Evolutionary conservation across 2,329 filamentous ascomycete genomes (phyloP).

Genomic region (Colletotrichum camelliae): DNA sequence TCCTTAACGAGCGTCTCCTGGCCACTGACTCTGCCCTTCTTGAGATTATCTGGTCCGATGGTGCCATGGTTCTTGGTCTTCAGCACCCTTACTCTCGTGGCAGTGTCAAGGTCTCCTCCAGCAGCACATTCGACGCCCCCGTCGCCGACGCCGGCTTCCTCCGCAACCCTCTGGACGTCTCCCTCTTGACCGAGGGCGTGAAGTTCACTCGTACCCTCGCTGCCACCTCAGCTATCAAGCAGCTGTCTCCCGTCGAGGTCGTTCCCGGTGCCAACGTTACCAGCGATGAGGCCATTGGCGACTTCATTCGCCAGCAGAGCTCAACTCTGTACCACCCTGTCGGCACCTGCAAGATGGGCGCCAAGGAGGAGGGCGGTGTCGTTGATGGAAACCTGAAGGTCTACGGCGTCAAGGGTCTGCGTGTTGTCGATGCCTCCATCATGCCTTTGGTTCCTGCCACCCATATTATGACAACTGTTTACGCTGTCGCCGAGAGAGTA

Average conservation of each 20-base stretch:
- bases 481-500: slow-evolving; percentile 39
- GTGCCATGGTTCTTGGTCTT: slow-evolving; percentile 33
- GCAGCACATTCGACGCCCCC: slow-evolving; percentile 37
- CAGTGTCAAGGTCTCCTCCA: slow-evolving; percentile 40
- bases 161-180: slow-evolving; percentile 42
- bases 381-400: slow-evolving; percentile 34
- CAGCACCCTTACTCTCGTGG: slow-evolving; percentile 45
- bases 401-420: slow-evolving; percentile 31
- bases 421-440: slow-evolving; percentile 34
- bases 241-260: slow-evolving; percentile 8
- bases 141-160: slow-evolving; percentile 43
- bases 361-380: slow-evolving; percentile 33
- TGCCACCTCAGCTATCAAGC: not conserved
- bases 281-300: slow-evolving; percentile 3
- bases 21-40: slow-evolving; percentile 29
- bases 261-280: slow-evolving; percentile 16
- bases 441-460: slow-evolving; percentile 33
- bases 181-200: slow-evolving; percentile 32
- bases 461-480: slow-evolving; percentile 38
- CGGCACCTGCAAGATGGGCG: slow-evolving; percentile 39
- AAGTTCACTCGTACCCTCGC: slow-evolving; percentile 38
- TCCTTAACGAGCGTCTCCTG: slow-evolving; percentile 34
- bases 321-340: slow-evolving; percentile 39
- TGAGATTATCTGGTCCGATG: slow-evolving; percentile 37
- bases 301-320: slow-evolving; percentile 10